Percentiles rank a stretch among this genome's conserved stretches.
Conservation (phyloP, 2,329 filamentous ascomycete genomes). For the Neocatenulostroma microsporum region DNA sequence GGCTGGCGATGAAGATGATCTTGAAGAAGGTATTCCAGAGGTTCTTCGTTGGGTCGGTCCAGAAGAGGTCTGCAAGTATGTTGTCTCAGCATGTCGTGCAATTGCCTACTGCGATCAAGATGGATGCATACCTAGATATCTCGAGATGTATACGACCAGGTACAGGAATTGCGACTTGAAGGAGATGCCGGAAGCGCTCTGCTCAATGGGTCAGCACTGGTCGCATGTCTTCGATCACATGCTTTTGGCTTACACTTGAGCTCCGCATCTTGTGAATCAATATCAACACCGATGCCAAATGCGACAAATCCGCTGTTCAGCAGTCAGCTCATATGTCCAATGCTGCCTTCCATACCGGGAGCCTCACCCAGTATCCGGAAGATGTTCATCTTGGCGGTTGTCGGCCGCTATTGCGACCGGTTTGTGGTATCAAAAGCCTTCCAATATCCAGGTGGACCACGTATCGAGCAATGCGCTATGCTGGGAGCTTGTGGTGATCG, state of each 20-base stretch:
- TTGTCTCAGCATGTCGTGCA: too few species aligned
- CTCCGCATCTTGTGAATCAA: conserved; percentile 90
- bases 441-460: too few species aligned
- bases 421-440: too few species aligned
- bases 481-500: too few species aligned
- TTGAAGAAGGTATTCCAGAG: conserved; percentile 95
- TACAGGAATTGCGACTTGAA: conserved; percentile 98
- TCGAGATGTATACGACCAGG: conserved; percentile 83
- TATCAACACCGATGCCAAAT: conserved; percentile 88
- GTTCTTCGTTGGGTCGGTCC: conserved; percentile 43
- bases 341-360: too few species aligned
- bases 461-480: too few species aligned
- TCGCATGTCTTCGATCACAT: too few species aligned
- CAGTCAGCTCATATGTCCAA: conserved; percentile 6
- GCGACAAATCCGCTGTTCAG: conserved; percentile 77
- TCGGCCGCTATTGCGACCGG: background rate
- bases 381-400: conserved; percentile 51
- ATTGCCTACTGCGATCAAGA: too few species aligned
- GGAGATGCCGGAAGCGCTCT: conserved; percentile 96
- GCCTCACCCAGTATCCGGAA: conserved; percentile 61
- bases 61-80: conserved; percentile 15
- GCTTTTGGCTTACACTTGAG: conserved; percentile 56
- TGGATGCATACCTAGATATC: conserved; percentile 65
- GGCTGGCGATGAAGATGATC: conserved; percentile 82
- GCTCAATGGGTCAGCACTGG: conserved; percentile 9